phyloP scores from a whole-genome alignment of 2,329 filamentous ascomycete genomes.

The Diaporthe citri region DNA sequence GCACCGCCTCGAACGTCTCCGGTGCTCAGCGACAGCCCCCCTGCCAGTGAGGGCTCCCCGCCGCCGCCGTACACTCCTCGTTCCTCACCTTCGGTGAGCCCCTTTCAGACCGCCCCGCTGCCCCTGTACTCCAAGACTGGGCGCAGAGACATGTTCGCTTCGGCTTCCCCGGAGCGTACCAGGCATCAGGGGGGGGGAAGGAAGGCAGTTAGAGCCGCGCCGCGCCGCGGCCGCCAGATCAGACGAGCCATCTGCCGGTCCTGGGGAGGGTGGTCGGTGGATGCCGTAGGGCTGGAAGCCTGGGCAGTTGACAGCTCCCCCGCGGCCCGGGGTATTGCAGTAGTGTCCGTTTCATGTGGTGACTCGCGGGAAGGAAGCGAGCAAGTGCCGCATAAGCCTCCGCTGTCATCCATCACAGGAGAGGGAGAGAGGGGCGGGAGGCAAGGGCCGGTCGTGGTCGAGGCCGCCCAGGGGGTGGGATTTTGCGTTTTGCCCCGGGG shows the following conservation, averaged over 20 bases:
- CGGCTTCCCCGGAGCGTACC: constrained; percentile 1
- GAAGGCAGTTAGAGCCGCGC: background rate
- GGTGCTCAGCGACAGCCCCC: background rate
- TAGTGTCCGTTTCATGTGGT: constrained; percentile 24
- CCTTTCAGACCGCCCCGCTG: background rate
- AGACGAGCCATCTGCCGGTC: constrained; percentile 12
- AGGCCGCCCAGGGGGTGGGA: background rate
- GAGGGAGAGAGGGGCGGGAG: background rate
- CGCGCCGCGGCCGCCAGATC: background rate
- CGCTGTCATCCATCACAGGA: background rate
- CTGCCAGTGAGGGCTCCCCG: background rate
- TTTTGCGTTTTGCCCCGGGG: background rate
- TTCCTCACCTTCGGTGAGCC: background rate
- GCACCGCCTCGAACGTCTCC: background rate
- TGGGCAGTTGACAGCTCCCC: constrained; percentile 4
- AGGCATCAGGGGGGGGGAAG: background rate
- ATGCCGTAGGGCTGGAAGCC: constrained; percentile 12
- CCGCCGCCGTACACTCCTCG: background rate
- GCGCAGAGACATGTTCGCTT: background rate
- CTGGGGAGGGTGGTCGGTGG: background rate
- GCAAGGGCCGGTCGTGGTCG: background rate
- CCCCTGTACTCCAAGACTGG: background rate
- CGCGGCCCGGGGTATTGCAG: background rate
- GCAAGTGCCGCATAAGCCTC: constrained; percentile 18
- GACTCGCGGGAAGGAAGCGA: background rate